Percentiles rank a stretch among this genome's conserved stretches.
Conservation (phyloP, 805 yeast genomes). For the Metschnikowia proteae region DNA sequence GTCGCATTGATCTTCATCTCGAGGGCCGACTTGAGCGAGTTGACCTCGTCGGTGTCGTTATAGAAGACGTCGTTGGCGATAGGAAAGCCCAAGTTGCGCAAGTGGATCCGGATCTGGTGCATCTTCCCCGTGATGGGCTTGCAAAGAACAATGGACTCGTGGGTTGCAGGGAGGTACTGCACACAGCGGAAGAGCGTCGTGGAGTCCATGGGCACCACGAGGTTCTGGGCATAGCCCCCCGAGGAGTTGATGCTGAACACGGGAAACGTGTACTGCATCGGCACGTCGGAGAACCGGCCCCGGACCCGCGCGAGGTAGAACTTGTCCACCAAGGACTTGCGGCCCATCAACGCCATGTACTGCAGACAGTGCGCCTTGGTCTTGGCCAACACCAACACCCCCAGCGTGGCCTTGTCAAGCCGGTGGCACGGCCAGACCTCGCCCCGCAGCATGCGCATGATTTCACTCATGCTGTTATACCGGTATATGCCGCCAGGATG, state of each 20-base stretch:
- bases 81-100: constrained; percentile 40
- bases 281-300: constrained; percentile 37
- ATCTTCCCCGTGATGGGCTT: constrained; percentile 51
- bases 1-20: constrained; percentile 8
- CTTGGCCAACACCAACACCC: constrained; percentile 44
- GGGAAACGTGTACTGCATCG: constrained; percentile 35
- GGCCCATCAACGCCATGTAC: constrained; percentile 30
- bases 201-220: constrained; percentile 27
- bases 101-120: constrained; percentile 56
- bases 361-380: constrained; percentile 28
- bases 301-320: constrained; percentile 44
- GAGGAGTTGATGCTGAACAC: constrained; percentile 33
- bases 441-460: constrained; percentile 30
- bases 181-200: constrained; percentile 32
- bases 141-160: constrained; percentile 47
- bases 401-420: constrained; percentile 50
- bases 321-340: constrained; percentile 30
- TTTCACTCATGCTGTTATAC: constrained; percentile 43
- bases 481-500: constrained; percentile 48
- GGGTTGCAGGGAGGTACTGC: constrained; percentile 21
- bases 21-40: constrained; percentile 4
- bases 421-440: constrained; percentile 45
- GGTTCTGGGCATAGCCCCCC: constrained; percentile 21
- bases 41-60: constrained; percentile 5
- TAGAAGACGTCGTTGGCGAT: constrained; percentile 17